These are phyloP conservation scores for Metarhizium guizhouense DNA, from an alignment of 2,329 filamentous ascomycete genomes.

Conservation along the genomic window DNA sequence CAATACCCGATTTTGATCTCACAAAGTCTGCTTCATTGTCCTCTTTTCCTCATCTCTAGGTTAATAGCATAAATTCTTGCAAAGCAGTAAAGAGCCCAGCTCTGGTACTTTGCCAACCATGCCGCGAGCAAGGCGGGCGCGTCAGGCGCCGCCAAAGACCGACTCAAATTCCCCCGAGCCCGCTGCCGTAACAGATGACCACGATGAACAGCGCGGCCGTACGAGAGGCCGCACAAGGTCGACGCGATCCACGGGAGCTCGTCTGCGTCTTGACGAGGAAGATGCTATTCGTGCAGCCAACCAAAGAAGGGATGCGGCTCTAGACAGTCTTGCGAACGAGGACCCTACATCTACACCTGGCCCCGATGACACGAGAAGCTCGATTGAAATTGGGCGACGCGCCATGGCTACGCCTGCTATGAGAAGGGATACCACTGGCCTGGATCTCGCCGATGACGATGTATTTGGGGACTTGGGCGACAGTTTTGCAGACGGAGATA, in stretches of 20 bases:
- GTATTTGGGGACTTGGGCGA: constrained; percentile 37
- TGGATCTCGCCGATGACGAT: constrained; percentile 39
- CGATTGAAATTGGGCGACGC: constrained; percentile 29
- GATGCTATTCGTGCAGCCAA: constrained; percentile 17
- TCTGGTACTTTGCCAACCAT: constrained; percentile 1
- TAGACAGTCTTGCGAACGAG: constrained; percentile 25
- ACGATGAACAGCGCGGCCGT: constrained; percentile 17
- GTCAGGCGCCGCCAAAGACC: constrained; percentile 4
- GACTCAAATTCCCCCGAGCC: neutral
- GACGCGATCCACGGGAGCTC: constrained; percentile 8
- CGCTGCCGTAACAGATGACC: constrained; percentile 2
- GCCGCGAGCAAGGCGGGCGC: constrained; percentile 11
- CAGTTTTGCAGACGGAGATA: constrained; percentile 31
- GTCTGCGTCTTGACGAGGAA: constrained; percentile 15
- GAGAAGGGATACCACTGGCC: constrained; percentile 34
- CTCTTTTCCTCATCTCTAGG: neutral
- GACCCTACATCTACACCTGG: constrained; percentile 21
- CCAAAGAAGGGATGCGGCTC: constrained; percentile 26
- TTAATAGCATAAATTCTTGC: neutral
- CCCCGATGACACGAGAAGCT: constrained; percentile 20
- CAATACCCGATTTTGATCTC: neutral
- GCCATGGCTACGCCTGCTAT: constrained; percentile 24
- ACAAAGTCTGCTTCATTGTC: neutral
- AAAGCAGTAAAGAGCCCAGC: neutral
- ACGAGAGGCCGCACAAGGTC: constrained; percentile 13